Evolutionary conservation across 2,329 filamentous ascomycete species (phyloP).

Genomic region (Exophiala spinifera): DNA sequence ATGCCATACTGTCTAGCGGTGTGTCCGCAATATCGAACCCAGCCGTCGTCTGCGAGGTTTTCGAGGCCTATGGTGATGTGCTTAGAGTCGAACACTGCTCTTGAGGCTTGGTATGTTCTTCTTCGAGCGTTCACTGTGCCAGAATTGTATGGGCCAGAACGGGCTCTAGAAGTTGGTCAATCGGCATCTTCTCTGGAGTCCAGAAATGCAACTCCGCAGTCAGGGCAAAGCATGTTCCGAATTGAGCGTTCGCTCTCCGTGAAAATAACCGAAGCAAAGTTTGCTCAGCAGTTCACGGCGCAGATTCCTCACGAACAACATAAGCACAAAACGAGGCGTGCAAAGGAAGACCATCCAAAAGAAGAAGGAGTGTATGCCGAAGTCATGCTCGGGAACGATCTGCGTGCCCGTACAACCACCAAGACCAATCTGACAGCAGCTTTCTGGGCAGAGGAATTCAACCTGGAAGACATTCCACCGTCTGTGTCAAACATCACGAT

Average conservation of each 20-base stretch:
- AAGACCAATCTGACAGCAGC: slow-evolving; percentile 45
- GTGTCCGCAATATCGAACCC: slow-evolving; percentile 84
- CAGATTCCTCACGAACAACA: slow-evolving; percentile 5
- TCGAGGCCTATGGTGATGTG: slow-evolving; percentile 87
- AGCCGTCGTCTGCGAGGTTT: slow-evolving; percentile 68
- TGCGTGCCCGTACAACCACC: slow-evolving; percentile 48
- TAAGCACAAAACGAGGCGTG: slow-evolving; percentile 27
- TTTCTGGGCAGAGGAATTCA: slow-evolving; percentile 51
- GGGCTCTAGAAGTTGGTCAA: slow-evolving; percentile 29
- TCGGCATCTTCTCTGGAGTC: slow-evolving; percentile 44
- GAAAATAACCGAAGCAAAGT: slow-evolving; percentile 60
- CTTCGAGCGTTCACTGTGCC: slow-evolving; percentile 88
- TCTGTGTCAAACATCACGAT: slow-evolving; percentile 47
- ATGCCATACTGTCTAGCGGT: slow-evolving; percentile 94
- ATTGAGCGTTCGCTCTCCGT: slow-evolving; percentile 61
- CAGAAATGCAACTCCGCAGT: slow-evolving; percentile 30
- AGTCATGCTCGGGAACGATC: slow-evolving; percentile 48
- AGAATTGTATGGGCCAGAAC: slow-evolving; percentile 75
- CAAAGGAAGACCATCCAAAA: slow-evolving; percentile 24
- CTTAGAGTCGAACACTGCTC: slow-evolving; percentile 81
- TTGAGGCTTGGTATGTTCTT: slow-evolving; percentile 95
- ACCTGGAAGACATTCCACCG: slow-evolving; percentile 46
- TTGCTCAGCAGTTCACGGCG: slow-evolving; percentile 34
- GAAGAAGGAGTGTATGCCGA: slow-evolving; percentile 49
- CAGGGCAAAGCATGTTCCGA: slow-evolving; percentile 60